Evolutionary conservation across 768 basidiomycete genomes (phyloP).

Genomic region (Mycena metata): DNA sequence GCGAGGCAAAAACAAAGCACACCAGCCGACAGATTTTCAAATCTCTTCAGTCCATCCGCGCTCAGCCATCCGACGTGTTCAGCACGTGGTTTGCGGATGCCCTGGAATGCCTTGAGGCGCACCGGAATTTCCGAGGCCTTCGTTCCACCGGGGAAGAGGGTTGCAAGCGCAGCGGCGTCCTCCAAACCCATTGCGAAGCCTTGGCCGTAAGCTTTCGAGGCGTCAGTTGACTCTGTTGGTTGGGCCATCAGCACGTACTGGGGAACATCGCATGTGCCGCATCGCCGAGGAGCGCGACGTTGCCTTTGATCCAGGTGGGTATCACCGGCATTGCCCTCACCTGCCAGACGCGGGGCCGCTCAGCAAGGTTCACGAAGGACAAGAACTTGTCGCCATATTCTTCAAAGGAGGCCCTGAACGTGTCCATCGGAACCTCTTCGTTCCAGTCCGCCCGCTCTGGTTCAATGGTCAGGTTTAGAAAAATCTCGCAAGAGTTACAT

Average conservation of each 20-base stretch:
- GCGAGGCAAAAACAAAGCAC: neutral
- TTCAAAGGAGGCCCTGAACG: neutral
- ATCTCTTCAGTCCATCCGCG: neutral
- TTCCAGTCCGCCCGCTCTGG: neutral
- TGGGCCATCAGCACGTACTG: neutral
- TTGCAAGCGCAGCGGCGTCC: slow-evolving; percentile 6
- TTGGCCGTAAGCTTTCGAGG: slow-evolving; percentile 9
- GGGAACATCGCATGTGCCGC: slow-evolving; percentile 25
- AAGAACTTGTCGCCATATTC: slow-evolving; percentile 17
- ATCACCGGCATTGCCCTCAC: slow-evolving; percentile 5
- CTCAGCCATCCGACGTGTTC: slow-evolving; percentile 10
- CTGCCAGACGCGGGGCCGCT: slow-evolving; percentile 13
- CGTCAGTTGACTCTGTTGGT: neutral
- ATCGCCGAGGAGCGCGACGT: slow-evolving; percentile 24
- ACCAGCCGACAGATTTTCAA: neutral
- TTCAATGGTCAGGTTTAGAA: no score
- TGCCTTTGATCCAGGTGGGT: slow-evolving; percentile 21
- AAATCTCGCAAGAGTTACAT: no score
- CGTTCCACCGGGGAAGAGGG: slow-evolving; percentile 8
- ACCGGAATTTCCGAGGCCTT: neutral
- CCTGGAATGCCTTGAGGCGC: slow-evolving; percentile 9
- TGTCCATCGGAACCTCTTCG: neutral
- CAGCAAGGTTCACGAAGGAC: slow-evolving; percentile 1
- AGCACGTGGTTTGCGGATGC: slow-evolving; percentile 17
- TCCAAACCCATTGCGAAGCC: slow-evolving; percentile 23